These are phyloP conservation scores for Boletus coffeatus DNA, from an alignment of 1,284 basidiomycete species.

Conservation along the genomic window DNA sequence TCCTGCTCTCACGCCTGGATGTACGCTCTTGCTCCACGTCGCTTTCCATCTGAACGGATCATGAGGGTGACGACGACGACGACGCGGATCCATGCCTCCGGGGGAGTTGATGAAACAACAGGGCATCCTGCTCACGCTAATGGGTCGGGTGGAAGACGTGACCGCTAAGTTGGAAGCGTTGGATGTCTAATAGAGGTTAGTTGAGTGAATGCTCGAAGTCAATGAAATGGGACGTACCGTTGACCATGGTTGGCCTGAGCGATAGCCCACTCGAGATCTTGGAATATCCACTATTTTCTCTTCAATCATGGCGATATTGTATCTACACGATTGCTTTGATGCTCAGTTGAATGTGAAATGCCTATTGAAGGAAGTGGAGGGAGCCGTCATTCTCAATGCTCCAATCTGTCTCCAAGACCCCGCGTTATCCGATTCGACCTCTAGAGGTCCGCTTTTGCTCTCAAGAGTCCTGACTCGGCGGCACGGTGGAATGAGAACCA, in stretches of 20 bases:
- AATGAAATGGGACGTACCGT: no score
- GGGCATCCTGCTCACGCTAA: slow-evolving; percentile 3
- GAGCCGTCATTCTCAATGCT: neutral
- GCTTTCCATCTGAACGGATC: slow-evolving; percentile 38
- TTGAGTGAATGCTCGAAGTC: no score
- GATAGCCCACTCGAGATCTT: no score
- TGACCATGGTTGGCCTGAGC: no score
- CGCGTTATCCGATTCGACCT: slow-evolving; percentile 6
- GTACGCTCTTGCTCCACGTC: slow-evolving; percentile 26
- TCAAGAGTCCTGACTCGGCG: neutral
- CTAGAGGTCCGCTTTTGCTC: neutral
- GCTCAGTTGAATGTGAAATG: no score
- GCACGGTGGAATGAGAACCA: slow-evolving; percentile 67
- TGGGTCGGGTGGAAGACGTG: neutral
- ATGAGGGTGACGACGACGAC: no score
- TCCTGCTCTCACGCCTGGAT: slow-evolving; percentile 33
- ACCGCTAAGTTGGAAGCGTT: neutral
- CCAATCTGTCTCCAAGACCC: slow-evolving; percentile 40
- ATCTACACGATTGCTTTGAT: no score
- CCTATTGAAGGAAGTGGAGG: no score
- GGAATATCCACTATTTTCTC: no score
- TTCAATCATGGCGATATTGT: no score
- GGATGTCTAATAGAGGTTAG: no score
- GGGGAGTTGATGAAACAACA: neutral
- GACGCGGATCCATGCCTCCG: neutral